Base-by-base conservation (phyloP, 2,329 filamentous ascomycete genomes). In the Pestalotiopsis sp. region DNA sequence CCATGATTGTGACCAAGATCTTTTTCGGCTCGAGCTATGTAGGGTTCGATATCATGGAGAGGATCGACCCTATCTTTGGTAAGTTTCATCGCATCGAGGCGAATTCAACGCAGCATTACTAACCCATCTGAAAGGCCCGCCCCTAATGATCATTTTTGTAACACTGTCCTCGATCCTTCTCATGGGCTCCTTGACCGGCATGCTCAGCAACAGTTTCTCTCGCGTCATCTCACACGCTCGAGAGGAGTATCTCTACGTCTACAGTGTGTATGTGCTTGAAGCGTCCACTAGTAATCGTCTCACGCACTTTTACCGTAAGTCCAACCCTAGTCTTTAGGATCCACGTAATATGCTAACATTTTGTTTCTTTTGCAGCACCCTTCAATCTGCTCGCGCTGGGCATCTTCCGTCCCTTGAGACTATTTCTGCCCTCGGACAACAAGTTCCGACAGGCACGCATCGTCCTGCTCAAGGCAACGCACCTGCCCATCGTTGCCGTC, bases 191-290 rank as follows among this genome's bases (percentile, higher is more conserved):
- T 81, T 94, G 71, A 94, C 93, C 48, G 91, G 90, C 83, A 89
- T 94, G 81, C 83, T 94, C 68, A 92, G 89, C 74, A 94, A 93
- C 81, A 92, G 89, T 76, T 90, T 94, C 79, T 87, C 85, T 17
- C 85, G 87, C 65, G 85, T 90, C 72, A 90, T 89, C 73, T 84
- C 83, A 63, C 87, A 89, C 71, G 88, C 89, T 52, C 84, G 84
- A 68, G 92, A 94, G 75, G 92, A 95, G 78, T 94, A 94, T 74
- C 84, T 94, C 40, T 94, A 92, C 75, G 89, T 94, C 73, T 94
- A 90, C 78, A 88, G 85, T 71, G 85, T 88, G 64, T 89, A 89
- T 76, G 89, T 89, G 71, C 83, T 89, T 66, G 86, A 90, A 78
- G 89, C 89, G 14, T 91, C 89, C 62, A 91, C 90, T 56, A 89